A percentile compares a stretch with the other conserved stretches of the same genome.
Conservation (phyloP, 306 rosid species). For the Prunus armeniaca region DNA sequence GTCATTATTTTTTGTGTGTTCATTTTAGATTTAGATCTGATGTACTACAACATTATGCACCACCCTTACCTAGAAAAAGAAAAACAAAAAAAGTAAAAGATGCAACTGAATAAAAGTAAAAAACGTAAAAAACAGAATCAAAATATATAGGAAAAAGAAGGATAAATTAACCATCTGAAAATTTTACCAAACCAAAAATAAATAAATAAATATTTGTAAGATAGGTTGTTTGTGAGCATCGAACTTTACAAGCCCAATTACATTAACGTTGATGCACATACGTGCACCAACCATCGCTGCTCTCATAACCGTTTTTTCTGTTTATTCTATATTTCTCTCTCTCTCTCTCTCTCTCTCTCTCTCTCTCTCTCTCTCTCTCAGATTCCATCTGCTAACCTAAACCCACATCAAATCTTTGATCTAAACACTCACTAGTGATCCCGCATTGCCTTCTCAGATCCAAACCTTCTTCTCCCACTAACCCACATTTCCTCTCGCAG, state of each 20-base stretch:
- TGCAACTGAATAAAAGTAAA: too few species aligned
- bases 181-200: neutral
- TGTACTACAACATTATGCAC: too few species aligned
- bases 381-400: conserved; percentile 42
- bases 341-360: conserved; percentile 20
- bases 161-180: too few species aligned
- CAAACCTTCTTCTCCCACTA: neutral
- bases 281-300: neutral
- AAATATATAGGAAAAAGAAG: too few species aligned
- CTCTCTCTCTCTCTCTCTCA: conserved; percentile 8
- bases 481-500: neutral
- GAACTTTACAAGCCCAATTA: neutral
- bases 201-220: neutral
- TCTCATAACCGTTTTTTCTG: conserved; percentile 32
- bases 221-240: neutral
- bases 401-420: conserved; percentile 13
- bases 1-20: too few species aligned
- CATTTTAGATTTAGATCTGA: too few species aligned
- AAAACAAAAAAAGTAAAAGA: too few species aligned
- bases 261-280: neutral
- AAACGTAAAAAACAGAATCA: too few species aligned
- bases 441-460: conserved; percentile 23
- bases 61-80: too few species aligned
- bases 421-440: conserved; percentile 14
- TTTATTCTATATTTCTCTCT: conserved; percentile 22